A percentile compares a stretch with the other conserved stretches of the same genome.
Evolutionary conservation across 768 basidiomycete genomes (phyloP).

Genomic region (Suillus occidentalis): DNA sequence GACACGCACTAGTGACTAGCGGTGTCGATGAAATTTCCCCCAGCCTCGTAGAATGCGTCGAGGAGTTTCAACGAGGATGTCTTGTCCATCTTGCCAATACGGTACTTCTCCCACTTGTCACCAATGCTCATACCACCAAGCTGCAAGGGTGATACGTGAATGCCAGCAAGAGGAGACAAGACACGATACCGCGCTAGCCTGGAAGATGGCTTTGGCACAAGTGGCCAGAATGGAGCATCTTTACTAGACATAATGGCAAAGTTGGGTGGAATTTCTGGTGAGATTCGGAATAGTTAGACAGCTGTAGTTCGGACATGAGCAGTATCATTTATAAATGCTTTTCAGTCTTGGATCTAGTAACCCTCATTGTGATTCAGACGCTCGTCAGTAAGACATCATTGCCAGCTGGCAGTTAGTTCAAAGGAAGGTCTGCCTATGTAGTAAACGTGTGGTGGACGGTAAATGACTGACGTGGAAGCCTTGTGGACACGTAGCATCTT

Average conservation of each 20-base stretch:
- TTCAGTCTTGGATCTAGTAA: neutral
- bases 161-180: conserved; percentile 40
- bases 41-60: conserved; percentile 44
- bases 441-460: too few relatives aligned
- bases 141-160: conserved; percentile 49
- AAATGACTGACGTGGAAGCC: too few relatives aligned
- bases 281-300: neutral
- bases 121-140: conserved; percentile 52
- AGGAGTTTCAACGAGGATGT: conserved; percentile 44
- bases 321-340: neutral
- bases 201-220: conserved; percentile 29
- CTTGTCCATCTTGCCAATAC: conserved; percentile 45
- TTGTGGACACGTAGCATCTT: too few relatives aligned
- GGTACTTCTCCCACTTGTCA: conserved; percentile 37
- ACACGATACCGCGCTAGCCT: conserved; percentile 39
- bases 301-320: neutral
- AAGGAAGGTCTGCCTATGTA: too few relatives aligned
- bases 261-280: neutral
- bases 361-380: too few relatives aligned
- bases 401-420: too few relatives aligned
- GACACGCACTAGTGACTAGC: conserved; percentile 42
- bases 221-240: neutral
- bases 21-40: conserved; percentile 52
- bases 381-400: too few relatives aligned
- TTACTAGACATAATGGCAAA: neutral